phyloP scores from a whole-genome alignment of 1,284 basidiomycete species.

The Volvariella surrecta region DNA sequence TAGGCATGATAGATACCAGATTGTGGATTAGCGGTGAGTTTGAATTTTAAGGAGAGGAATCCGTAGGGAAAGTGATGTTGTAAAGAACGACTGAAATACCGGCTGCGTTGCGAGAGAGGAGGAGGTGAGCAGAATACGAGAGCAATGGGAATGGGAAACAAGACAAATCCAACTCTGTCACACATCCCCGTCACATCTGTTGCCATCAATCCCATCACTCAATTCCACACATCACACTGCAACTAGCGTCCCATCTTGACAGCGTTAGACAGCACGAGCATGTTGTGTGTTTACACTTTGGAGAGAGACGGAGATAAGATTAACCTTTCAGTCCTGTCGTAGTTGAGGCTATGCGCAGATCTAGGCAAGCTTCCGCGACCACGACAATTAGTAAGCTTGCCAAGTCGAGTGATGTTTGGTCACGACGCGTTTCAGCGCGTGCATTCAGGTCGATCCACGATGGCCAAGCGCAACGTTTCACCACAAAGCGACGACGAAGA shows the following conservation, averaged over 20 bases:
- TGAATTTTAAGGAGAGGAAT: conserved; percentile 8
- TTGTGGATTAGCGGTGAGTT: not conserved
- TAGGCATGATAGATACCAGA: conserved; percentile 25
- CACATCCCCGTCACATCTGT: not conserved
- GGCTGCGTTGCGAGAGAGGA: not conserved
- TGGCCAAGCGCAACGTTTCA: conserved; percentile 5
- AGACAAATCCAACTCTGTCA: not conserved
- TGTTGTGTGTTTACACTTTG: no score
- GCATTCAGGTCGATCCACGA: not conserved
- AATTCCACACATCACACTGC: not conserved
- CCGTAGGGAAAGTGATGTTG: conserved; percentile 7
- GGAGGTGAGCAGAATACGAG: not conserved
- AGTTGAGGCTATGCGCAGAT: no score
- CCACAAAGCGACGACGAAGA: conserved; percentile 22
- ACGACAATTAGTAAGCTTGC: no score
- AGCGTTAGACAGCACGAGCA: no score
- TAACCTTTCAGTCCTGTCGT: no score
- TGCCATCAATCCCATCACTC: conserved; percentile 1
- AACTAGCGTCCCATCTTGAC: not conserved
- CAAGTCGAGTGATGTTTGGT: no score
- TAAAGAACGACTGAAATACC: conserved; percentile 5
- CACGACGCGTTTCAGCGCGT: no score
- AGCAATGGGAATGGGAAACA: not conserved
- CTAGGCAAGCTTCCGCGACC: no score
- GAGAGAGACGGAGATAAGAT: no score